Conservation (phyloP, 345 rosid species). For the Fremontodendron californicum region DNA sequence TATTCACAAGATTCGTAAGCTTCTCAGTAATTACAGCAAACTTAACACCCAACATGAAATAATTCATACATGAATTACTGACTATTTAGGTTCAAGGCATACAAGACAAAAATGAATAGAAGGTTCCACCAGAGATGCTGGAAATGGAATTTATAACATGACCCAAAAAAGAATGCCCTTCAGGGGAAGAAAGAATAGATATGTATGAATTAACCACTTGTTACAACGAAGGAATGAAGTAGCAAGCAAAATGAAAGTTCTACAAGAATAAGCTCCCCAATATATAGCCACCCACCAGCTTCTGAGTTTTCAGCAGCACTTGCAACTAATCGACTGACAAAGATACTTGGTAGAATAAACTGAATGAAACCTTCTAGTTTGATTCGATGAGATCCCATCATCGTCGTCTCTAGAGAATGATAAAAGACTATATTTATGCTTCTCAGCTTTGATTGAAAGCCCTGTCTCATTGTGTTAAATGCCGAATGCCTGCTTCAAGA, state of each 20-base stretch:
- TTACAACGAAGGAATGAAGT: neutral
- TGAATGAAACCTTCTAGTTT: neutral
- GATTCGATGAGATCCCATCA: neutral
- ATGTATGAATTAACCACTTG: neutral
- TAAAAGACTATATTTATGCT: neutral
- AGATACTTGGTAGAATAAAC: no score
- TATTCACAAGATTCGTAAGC: neutral
- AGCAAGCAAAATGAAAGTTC: no score
- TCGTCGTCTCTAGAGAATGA: neutral
- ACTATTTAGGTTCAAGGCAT: neutral
- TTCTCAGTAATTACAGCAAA: no score
- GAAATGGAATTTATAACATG: neutral
- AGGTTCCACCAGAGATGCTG: neutral
- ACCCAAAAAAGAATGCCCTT: neutral
- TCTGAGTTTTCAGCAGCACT: no score
- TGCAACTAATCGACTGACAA: no score
- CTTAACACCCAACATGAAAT: neutral
- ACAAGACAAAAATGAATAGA: neutral
- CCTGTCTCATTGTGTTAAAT: constrained; percentile 37
- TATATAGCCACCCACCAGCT: no score
- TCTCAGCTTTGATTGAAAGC: neutral
- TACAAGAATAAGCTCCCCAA: no score
- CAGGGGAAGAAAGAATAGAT: neutral
- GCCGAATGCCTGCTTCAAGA: constrained; percentile 56
- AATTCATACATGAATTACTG: neutral